Evolutionary conservation across 1,284 basidiomycete species (phyloP).

Genomic region (Ceratobasidium sp.): DNA sequence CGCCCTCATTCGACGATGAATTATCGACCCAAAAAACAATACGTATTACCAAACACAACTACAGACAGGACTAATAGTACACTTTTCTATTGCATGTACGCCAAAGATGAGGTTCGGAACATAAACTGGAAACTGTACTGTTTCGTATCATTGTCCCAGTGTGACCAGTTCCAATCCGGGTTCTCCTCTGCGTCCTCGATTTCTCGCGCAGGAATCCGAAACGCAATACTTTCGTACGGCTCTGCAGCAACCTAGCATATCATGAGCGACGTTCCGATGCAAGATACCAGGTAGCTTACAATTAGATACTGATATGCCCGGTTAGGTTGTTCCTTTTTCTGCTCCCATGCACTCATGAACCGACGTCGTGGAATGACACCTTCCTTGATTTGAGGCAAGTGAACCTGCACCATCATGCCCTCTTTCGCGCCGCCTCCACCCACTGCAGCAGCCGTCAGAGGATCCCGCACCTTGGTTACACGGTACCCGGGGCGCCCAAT

Average conservation of each 20-base stretch:
- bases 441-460: constrained; percentile 63
- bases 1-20: too few species aligned
- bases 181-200: constrained; percentile 95
- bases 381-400: constrained; percentile 92
- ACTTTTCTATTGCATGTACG: constrained; percentile 26
- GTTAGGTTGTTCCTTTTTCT: constrained; percentile 94
- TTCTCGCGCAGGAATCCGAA: constrained; percentile 97
- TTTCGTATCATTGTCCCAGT: constrained; percentile 97
- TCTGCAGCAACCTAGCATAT: constrained; percentile 89
- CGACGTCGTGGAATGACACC: constrained; percentile 88
- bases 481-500: constrained; percentile 96
- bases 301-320: constrained; percentile 97
- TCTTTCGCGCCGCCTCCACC: constrained; percentile 68
- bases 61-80: background rate
- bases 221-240: constrained; percentile 98
- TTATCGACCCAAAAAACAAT: background rate
- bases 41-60: background rate
- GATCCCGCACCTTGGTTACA: constrained; percentile 88
- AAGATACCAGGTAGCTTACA: constrained; percentile 66
- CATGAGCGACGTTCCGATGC: constrained; percentile 8
- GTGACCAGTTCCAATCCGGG: constrained; percentile 94
- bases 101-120: constrained; percentile 64
- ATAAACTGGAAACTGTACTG: constrained; percentile 96
- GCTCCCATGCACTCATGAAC: constrained; percentile 99
- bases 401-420: constrained; percentile 97